Conservation (phyloP, 2,329 filamentous ascomycete species). For the Ophiostoma piceae region DNA sequence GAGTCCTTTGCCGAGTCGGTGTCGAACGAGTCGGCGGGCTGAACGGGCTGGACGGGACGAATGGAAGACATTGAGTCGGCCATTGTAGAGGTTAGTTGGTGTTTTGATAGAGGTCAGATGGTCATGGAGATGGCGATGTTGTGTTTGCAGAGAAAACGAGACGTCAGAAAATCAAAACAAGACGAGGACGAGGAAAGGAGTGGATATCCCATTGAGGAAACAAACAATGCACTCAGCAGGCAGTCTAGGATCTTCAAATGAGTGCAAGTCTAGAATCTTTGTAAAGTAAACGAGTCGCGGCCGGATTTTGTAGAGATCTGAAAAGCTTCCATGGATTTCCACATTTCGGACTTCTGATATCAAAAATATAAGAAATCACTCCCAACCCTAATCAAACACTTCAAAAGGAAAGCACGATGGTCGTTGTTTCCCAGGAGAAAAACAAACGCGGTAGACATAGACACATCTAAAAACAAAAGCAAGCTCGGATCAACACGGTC, state of each 20-base stretch:
- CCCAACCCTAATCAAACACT: background rate
- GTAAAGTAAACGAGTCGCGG: background rate
- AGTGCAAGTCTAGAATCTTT: background rate
- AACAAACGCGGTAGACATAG: background rate
- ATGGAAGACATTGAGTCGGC: background rate
- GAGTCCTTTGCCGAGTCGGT: background rate
- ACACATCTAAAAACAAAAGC: too few relatives aligned
- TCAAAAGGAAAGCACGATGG: constrained; percentile 2
- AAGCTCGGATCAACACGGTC: too few relatives aligned
- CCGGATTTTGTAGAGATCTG: background rate
- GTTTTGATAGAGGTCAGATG: too few relatives aligned
- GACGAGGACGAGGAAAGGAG: background rate
- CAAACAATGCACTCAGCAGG: background rate
- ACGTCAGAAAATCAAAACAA: background rate
- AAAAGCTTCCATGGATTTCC: background rate
- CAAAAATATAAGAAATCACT: too few relatives aligned
- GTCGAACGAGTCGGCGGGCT: background rate
- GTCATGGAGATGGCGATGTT: too few relatives aligned
- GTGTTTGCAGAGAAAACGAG: too few relatives aligned
- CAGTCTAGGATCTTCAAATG: background rate
- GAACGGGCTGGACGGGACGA: background rate
- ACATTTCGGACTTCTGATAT: too few relatives aligned
- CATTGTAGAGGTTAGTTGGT: too few relatives aligned
- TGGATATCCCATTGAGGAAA: background rate
- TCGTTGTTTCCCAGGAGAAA: background rate